Evolutionary conservation across 1,139 yeast genomes (phyloP).

Genomic region (Saccharomyces uvarum): DNA sequence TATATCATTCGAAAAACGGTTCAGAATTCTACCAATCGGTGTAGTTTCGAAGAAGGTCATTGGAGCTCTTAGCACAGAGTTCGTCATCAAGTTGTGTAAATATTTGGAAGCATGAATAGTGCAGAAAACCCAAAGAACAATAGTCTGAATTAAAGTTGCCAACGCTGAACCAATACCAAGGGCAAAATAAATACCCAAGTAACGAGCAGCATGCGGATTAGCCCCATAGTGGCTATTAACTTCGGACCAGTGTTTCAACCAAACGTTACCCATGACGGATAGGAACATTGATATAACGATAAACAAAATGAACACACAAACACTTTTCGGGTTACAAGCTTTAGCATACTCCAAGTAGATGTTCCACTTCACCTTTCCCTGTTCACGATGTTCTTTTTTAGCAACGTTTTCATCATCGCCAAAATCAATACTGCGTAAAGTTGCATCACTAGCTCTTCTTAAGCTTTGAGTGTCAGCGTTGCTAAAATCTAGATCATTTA

Average conservation of each 20-base stretch:
- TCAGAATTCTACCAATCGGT: slow-evolving; percentile 88
- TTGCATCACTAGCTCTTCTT: slow-evolving; percentile 65
- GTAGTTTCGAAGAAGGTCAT: slow-evolving; percentile 97
- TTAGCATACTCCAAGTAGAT: slow-evolving; percentile 77
- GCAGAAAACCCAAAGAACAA: slow-evolving; percentile 75
- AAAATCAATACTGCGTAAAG: slow-evolving; percentile 39
- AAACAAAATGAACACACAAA: slow-evolving; percentile 46
- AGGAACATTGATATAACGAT: slow-evolving; percentile 52
- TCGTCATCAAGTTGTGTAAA: slow-evolving; percentile 74
- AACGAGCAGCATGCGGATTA: slow-evolving; percentile 63
- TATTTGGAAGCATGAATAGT: slow-evolving; percentile 74
- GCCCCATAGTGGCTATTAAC: slow-evolving; percentile 60
- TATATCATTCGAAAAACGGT: slow-evolving; percentile 89
- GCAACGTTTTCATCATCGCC: slow-evolving; percentile 43
- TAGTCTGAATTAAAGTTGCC: slow-evolving; percentile 57
- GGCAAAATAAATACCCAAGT: slow-evolving; percentile 66
- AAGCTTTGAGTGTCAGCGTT: slow-evolving; percentile 38
- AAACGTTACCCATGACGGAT: slow-evolving; percentile 62
- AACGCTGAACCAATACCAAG: slow-evolving; percentile 64
- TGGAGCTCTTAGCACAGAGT: slow-evolving; percentile 79
- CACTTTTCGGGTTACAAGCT: slow-evolving; percentile 77
- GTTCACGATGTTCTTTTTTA: slow-evolving; percentile 74
- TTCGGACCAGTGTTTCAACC: slow-evolving; percentile 98
- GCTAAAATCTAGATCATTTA: slow-evolving; percentile 24
- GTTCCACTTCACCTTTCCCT: slow-evolving; percentile 89